Conservation (phyloP, 352 stramenopile species). For the Phytophthora podocarpi region DNA sequence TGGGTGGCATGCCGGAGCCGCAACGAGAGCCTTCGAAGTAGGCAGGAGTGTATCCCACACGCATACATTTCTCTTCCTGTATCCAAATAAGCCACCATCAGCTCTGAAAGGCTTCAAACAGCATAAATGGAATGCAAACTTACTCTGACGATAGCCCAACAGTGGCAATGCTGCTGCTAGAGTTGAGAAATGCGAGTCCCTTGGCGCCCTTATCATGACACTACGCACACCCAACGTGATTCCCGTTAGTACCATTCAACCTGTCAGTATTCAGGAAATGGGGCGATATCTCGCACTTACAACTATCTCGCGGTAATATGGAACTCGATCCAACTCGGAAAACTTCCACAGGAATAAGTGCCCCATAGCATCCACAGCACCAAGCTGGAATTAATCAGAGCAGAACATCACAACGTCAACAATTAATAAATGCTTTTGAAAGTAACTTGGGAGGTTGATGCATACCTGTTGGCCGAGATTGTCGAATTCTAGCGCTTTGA, state of each 20-base stretch:
- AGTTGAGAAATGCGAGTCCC: conserved; percentile 81
- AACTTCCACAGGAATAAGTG: conserved; percentile 87
- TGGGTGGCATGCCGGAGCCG: conserved; percentile 73
- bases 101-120: not conserved
- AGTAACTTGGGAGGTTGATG: not conserved
- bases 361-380: conserved; percentile 71
- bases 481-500: conserved; percentile 85
- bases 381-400: conserved; percentile 53
- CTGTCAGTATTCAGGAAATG: not conserved
- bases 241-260: conserved; percentile 1
- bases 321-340: conserved; percentile 61
- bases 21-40: conserved; percentile 72
- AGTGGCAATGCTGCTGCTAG: conserved; percentile 74
- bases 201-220: conserved; percentile 89
- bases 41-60: conserved; percentile 86
- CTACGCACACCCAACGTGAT: conserved; percentile 21
- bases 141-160: conserved; percentile 80
- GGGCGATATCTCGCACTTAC: conserved; percentile 29
- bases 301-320: conserved; percentile 74
- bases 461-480: conserved; percentile 76
- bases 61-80: conserved; percentile 82
- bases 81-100: conserved; percentile 9
- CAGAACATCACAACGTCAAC: conserved; percentile 2
- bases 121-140: conserved; percentile 8
- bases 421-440: not conserved